Evolutionary conservation across 768 basidiomycete genomes (phyloP), one percentile per base, ranked within the genome.

Genomic region (Myochromella boudieri): DNA sequence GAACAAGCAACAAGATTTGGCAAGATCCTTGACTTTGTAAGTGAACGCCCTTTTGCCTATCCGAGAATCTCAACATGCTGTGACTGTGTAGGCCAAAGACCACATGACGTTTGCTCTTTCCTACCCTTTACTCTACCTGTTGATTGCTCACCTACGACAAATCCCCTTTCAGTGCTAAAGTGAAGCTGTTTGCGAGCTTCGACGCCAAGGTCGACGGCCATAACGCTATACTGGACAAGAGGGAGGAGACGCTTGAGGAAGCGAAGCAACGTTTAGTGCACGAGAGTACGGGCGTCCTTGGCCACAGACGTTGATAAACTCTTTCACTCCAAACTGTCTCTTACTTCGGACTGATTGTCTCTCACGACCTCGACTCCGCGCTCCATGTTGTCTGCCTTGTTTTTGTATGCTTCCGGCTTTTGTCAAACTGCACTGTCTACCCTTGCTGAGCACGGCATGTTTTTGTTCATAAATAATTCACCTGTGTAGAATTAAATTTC

Each of bases 11-110:
- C 53, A 11, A 66, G 68, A 24, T 81, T 74, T 48, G 49, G 51
- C 9, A 71, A 71, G 55, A 63, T 81, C 20, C 58, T 82, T 25
- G 77, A 81, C 47, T 71, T 74, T 32, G 80, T 80, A 49, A 52
- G 78, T 71, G 21, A 14, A 17, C 40, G 32, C 15, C 34, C 25
- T 33, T 36, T 24, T 37, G 41, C 32, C 37, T 27, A 27, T 15
- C 9, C 43, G 28, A 10, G 15, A 22, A 36, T 25, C 26, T 32
- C 34, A 12, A 37, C 25, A 12, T 9, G n/a, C 26, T 18, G 20
- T 17, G 8, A 17, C 18, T 27, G 2, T 37, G 6, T 18, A 77
- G 75, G 69, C 68, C 1, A 81, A 81, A 55, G 64, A 70, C 15
- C 71, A 78, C 45, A 75, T 82, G 70, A 64, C 60, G 77, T 80